Evolutionary conservation across 352 stramenopile genomes (phyloP), one percentile per base, ranked within the genome.

Genomic region (Discostella stelligera): DNA sequence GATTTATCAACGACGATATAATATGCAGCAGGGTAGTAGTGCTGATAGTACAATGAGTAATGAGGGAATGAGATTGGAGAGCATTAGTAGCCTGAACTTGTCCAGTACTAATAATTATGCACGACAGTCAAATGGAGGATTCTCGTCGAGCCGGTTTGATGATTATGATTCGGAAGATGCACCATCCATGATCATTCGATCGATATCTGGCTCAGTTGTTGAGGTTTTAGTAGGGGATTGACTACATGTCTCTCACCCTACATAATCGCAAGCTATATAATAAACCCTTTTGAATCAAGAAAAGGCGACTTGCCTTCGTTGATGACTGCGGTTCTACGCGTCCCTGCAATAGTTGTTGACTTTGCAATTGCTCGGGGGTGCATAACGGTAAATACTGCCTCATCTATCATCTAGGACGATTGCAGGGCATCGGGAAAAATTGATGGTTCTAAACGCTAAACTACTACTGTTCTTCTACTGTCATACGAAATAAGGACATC

Each of bases 171-270:
- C 30, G 18, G 21, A 21, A 27, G 13, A 23, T 14, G 21, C 50
- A 27, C 27, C 50, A 27, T 58, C 14, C 50, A 27, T 30, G 50
- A 30, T 37, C 0, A 30, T 58, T 14, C 18, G 50, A 32, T 60
- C 52, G 52, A 60, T 60, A n/a, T 59, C 61, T 13, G 61, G 61
- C n/a, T 68, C 61, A 8, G 61, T 68, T 18, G 61, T 39, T 25
- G 61, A 68, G 46, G 23, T 68, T 18, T 46, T 58, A 6, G 52
- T 68, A 55, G 48, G 32, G 41, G 21, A 18, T 27, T 32, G 20
- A 48, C 23, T 10, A 18, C 13, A 16, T 3, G 16, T 59, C 14
- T 30, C 13, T 44, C 37, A 14, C 37, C 13, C 27, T 2, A 32
- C 2, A 32, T 32, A 32, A 5, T 32, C 27, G 27, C 27, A n/a